phyloP scores from a whole-genome alignment of 768 basidiomycete genomes.

The Clathrus columnatus region DNA sequence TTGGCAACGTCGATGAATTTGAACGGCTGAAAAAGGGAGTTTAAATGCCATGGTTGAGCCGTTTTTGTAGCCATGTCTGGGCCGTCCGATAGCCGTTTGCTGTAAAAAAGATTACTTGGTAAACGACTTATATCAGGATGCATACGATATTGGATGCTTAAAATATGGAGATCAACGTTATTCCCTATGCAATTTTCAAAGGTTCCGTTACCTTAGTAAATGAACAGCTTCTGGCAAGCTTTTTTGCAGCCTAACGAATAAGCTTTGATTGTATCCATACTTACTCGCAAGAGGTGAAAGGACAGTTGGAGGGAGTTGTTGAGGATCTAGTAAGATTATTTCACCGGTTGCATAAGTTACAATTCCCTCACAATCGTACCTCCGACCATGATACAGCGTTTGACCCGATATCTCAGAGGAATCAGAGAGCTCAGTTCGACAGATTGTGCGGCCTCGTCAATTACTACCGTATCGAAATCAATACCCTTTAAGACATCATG shows the following conservation, averaged over 20 bases:
- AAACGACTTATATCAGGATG: conserved; percentile 90
- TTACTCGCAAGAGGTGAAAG: conserved; percentile 55
- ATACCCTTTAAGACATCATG: conserved; percentile 76
- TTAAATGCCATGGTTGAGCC: conserved; percentile 73
- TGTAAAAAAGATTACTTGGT: conserved; percentile 85
- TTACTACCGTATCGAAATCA: conserved; percentile 92
- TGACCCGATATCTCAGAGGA: conserved; percentile 81
- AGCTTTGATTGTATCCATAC: conserved; percentile 77
- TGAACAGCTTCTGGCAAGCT: conserved; percentile 78
- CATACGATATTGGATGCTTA: conserved; percentile 98
- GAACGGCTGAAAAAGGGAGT: conserved; percentile 74
- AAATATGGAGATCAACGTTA: not conserved
- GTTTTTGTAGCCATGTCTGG: conserved; percentile 84
- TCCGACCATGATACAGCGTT: conserved; percentile 89
- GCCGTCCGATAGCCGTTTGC: conserved; percentile 71
- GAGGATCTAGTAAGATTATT: conserved; percentile 47
- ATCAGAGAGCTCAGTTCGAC: conserved; percentile 93
- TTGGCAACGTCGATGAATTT: conserved; percentile 76
- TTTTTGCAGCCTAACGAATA: conserved; percentile 87
- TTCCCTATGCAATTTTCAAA: conserved; percentile 13
- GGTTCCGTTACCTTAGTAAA: conserved; percentile 81
- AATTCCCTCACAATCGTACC: conserved; percentile 29
- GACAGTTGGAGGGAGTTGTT: conserved; percentile 94
- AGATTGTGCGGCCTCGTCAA: conserved; percentile 97
- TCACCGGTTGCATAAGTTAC: not conserved